Evolutionary conservation across 1,284 basidiomycete genomes (phyloP).

Genomic region (Mycena sp.): DNA sequence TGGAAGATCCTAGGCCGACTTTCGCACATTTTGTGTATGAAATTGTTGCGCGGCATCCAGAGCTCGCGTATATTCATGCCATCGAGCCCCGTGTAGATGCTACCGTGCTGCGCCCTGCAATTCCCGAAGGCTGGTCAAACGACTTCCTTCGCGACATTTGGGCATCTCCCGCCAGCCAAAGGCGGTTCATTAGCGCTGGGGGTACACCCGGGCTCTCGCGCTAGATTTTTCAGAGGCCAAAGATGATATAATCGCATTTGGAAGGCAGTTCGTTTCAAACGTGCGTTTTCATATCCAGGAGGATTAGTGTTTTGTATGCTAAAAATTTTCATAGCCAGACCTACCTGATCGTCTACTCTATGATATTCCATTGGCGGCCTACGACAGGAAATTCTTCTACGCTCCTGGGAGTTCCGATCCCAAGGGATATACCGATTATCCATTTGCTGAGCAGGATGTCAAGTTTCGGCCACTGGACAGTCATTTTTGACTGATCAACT

Average conservation of each 20-base stretch:
- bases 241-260: slow-evolving; percentile 55
- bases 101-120: slow-evolving; percentile 12
- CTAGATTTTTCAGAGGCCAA: slow-evolving; percentile 49
- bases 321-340: slow-evolving; percentile 7
- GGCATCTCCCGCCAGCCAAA: slow-evolving; percentile 27
- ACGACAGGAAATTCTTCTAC: slow-evolving; percentile 14
- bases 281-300: slow-evolving; percentile 38
- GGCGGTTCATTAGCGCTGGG: slow-evolving; percentile 36
- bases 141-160: slow-evolving; percentile 42
- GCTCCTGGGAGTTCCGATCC: slow-evolving; percentile 6
- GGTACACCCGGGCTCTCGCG: slow-evolving; percentile 41
- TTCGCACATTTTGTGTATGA: slow-evolving; percentile 38
- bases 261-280: slow-evolving; percentile 57
- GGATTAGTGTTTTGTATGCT: too few relatives aligned
- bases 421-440: slow-evolving; percentile 18
- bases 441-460: not conserved
- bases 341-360: slow-evolving; percentile 13
- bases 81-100: slow-evolving; percentile 45
- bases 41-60: slow-evolving; percentile 42
- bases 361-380: slow-evolving; percentile 2
- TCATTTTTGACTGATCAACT: slow-evolving; percentile 9
- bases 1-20: slow-evolving; percentile 41
- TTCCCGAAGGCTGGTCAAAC: slow-evolving; percentile 28
- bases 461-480: not conserved
- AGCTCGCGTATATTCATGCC: slow-evolving; percentile 57